Evolutionary conservation across 306 rosid genomes (phyloP), one percentile per base, ranked within the genome.

Genomic region (Quercus engelmannii): DNA sequence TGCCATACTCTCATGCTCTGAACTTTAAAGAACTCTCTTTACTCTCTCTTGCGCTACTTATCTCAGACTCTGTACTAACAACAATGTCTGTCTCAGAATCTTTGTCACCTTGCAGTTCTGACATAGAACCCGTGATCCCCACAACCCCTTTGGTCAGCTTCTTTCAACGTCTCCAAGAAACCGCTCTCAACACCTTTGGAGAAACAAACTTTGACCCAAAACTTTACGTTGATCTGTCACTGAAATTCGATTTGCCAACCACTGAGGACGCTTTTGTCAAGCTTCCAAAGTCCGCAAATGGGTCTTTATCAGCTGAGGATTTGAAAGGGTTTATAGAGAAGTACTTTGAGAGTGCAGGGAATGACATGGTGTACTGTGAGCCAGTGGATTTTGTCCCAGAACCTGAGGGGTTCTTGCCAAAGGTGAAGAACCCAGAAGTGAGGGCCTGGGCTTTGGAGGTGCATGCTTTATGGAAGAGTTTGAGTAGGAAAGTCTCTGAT

Each of bases 381-480:
- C 98, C 98, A n/a, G 87, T 41, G 63, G 97, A 95, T 86, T 95
- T 84, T 55, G 87, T 85, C 3, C 76, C 88, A 0, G 86, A 80
- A 67, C 98, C 98, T 1, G 71, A 67, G 56, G 96, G 83, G 6
- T 93, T 95, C 81, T 85, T 93, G 85, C 86, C 87, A 1, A 85
- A 85, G 74, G 98, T 95, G 61, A 75, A 90, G 84, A 82, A 88
- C 78, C 80, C 51, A 3, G 83, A 83, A 73, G 85, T 93, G 7
- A 87, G 99, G 68, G 89, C 76, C 14, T 95, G 98, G 99, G 98
- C 96, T 8, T 49, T 91, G 81, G 76, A 91, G 77, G 85, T 95
- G 35, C 98, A 95, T 81, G 82, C 86, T 2, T 89, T 87, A 13
- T 93, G 98, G 99, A 95, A 83, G 85, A 91, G 85, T 74, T 72